Evolutionary conservation across 2,329 filamentous ascomycete species (phyloP).

Genomic region (Pyrenochaeta sp.): DNA sequence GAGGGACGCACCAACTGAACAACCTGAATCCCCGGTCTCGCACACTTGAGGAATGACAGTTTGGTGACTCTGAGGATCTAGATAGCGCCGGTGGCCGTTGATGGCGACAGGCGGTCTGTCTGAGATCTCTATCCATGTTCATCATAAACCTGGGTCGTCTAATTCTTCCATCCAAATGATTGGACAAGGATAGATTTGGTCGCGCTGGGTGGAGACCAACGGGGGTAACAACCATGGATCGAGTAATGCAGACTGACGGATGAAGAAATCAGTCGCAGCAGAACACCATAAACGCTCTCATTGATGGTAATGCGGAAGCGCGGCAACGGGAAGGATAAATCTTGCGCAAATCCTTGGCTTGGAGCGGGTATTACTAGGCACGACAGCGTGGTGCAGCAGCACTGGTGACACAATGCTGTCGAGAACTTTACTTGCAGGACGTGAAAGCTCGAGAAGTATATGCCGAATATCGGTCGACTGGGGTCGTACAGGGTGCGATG

Average conservation of each 20-base stretch:
- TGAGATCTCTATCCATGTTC: slow-evolving; percentile 5
- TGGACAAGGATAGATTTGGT: slow-evolving; percentile 1
- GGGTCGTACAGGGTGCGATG: not conserved
- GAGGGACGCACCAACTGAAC: not conserved
- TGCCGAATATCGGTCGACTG: slow-evolving; percentile 1
- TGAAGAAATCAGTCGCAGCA: slow-evolving; percentile 1
- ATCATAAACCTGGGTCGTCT: not conserved
- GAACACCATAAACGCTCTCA: not conserved
- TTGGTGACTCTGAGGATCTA: not conserved
- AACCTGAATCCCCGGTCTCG: not conserved
- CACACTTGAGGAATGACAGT: not conserved
- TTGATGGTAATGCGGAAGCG: not conserved
- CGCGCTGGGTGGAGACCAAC: not conserved
- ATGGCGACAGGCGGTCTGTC: slow-evolving; percentile 6
- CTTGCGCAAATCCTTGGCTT: not conserved
- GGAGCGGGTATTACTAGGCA: not conserved
- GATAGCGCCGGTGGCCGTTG: slow-evolving; percentile 2
- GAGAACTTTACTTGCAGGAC: not conserved
- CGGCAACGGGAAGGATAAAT: not conserved
- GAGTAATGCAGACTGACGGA: slow-evolving; percentile 10
- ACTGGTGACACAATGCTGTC: not conserved
- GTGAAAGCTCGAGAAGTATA: not conserved
- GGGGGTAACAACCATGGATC: slow-evolving; percentile 17
- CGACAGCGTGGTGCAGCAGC: not conserved
- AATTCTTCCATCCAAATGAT: not conserved